A percentile compares a stretch with the other conserved stretches of the same genome.
These are phyloP conservation scores for Clathrus columnatus DNA, from an alignment of 768 basidiomycete genomes.

Conservation along the genomic window DNA sequence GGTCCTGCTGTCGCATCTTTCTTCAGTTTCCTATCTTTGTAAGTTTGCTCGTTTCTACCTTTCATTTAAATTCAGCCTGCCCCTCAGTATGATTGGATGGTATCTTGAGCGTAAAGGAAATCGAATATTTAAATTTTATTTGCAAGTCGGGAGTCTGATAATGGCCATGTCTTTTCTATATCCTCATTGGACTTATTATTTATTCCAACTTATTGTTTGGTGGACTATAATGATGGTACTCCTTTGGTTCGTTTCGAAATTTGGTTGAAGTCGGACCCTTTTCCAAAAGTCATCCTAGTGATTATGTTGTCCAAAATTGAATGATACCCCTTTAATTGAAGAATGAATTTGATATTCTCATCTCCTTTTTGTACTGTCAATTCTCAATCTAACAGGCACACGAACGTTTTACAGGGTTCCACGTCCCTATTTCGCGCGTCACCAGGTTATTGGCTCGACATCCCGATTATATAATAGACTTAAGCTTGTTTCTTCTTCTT, in stretches of 20 bases:
- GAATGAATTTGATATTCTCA: too few relatives aligned
- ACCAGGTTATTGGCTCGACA: not conserved
- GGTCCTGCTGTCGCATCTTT: slow-evolving; percentile 4
- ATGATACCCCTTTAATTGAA: too few relatives aligned
- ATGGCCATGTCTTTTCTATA: slow-evolving; percentile 9
- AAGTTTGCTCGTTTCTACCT: not conserved
- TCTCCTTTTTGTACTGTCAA: not conserved
- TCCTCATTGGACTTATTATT: slow-evolving; percentile 9
- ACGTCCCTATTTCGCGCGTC: not conserved
- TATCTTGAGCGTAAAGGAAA: not conserved
- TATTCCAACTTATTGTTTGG: slow-evolving; percentile 12
- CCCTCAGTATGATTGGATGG: not conserved
- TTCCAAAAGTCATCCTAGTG: too few relatives aligned
- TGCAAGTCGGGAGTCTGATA: slow-evolving; percentile 7
- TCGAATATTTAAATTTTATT: slow-evolving; percentile 10
- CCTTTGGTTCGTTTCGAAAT: slow-evolving; percentile 12
- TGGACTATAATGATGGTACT: slow-evolving; percentile 13
- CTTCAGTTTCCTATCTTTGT: slow-evolving; percentile 12
- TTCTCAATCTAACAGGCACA: not conserved
- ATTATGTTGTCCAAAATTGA: too few relatives aligned
- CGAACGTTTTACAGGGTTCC: not conserved
- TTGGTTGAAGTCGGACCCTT: too few relatives aligned
- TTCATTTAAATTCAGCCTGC: not conserved
- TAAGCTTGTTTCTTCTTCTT: not conserved
- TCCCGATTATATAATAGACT: not conserved